Evolutionary conservation across 495 filamentous ascomycete genomes (phyloP), one percentile per base, ranked within the genome.

Genomic region (Neurospora intermedia): DNA sequence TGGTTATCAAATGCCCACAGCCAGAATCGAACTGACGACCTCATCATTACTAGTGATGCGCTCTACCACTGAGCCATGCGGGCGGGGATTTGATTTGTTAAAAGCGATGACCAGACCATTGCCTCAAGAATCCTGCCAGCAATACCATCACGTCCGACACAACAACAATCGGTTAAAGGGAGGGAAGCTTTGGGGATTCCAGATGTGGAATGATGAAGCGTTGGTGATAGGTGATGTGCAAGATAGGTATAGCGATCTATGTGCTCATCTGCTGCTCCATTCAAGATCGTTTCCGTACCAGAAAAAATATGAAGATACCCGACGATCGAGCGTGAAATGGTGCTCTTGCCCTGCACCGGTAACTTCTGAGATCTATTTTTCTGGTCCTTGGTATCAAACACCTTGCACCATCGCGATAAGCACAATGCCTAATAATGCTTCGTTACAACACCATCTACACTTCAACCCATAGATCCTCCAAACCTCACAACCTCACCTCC

Each of bases 41-140:
- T 62, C 54, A 62, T 62, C 54, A 62, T 62, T 62, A 62, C 54
- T 62, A 62, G 54, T 62, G 54, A 62, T 59, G 54, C 54, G 54
- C 54, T 62, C 54, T 62, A 62, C 54, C 54, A 62, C 54, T 62
- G 54, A 62, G 54, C 54, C 54, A 62, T 62, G 54, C 54, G 54
- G 54, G 54, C 54, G 6, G 54, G 15, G 54, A 31, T 35, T 66
- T 66, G 54, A 66, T 66, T 66, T 4, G 54, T 66, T 62, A 27
- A 5, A 16, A 0, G 0, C 2, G 3, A 4, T 1, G 0, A 1
- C 0, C 6, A 0, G 6, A 4, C 0, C 54, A 2, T 6, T 2
- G 0, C 0, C 11, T 27, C 3, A 59, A 15, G 5, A 15, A 27
- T 0, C n/a, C 7, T 0, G 5, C 4, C 4, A 27, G 20, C 0